Percentiles rank a stretch among this genome's conserved stretches.
Conservation (phyloP, 345 rosid species). For the Brassica incana region DNA sequence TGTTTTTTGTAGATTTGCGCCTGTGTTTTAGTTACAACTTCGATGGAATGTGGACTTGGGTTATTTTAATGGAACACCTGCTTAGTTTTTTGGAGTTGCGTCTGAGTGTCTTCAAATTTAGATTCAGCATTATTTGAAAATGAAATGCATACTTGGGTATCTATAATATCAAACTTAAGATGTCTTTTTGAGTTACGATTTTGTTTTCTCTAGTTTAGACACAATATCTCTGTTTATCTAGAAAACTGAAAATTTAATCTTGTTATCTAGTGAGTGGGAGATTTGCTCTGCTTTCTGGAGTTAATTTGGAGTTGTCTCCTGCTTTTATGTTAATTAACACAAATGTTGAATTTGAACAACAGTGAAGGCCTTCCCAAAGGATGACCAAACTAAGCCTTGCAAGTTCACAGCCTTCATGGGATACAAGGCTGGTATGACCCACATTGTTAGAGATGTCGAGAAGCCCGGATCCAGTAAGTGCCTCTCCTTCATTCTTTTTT, state of each 20-base stretch:
- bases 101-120: not conserved
- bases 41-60: not conserved
- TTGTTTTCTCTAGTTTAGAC: not conserved
- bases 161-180: not conserved
- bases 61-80: not conserved
- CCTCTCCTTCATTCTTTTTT: not conserved
- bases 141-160: not conserved
- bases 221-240: not conserved
- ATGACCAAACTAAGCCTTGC: conserved; percentile 78
- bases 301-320: not conserved
- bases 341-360: conserved; percentile 9
- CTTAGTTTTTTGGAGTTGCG: not conserved
- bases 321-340: not conserved
- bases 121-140: not conserved
- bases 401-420: conserved; percentile 86
- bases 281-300: not conserved
- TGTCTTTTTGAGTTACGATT: not conserved
- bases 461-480: conserved; percentile 87
- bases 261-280: too few species aligned
- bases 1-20: not conserved
- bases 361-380: conserved; percentile 94
- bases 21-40: not conserved
- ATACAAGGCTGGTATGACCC: conserved; percentile 95
- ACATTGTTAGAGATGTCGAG: conserved; percentile 84
- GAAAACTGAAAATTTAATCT: not conserved